Conservation (phyloP, 176 grass and related monocot species). For the Alloteropsis semialata region DNA sequence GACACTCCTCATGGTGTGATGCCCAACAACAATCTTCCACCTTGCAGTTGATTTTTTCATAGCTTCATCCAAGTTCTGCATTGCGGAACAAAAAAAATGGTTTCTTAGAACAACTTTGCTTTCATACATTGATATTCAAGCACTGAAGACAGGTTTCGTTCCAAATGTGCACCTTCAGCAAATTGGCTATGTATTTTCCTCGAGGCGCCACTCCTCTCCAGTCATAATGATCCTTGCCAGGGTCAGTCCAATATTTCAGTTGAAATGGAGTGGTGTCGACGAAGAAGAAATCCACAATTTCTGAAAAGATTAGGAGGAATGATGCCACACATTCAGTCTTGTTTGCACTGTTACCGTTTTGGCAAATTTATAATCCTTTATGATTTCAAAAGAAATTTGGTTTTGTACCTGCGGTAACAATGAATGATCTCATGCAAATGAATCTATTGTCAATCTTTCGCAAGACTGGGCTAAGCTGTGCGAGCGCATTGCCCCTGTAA, state of each 20-base stretch:
- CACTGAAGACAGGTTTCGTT: neutral
- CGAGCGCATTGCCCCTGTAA: conserved; percentile 65
- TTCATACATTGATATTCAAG: neutral
- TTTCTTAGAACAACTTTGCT: conserved; percentile 1
- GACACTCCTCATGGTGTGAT: conserved; percentile 90
- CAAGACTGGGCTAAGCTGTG: conserved; percentile 61
- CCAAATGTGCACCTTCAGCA: conserved; percentile 39
- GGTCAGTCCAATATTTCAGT: conserved; percentile 55
- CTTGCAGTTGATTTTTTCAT: conserved; percentile 69
- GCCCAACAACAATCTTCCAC: conserved; percentile 92
- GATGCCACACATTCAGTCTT: neutral
- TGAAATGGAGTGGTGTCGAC: conserved; percentile 63
- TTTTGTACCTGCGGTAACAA: conserved; percentile 59
- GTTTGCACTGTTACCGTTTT: neutral
- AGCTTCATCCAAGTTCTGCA: conserved; percentile 60
- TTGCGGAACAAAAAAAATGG: neutral
- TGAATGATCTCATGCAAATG: conserved; percentile 84
- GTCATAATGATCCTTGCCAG: conserved; percentile 44
- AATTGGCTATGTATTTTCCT: conserved; percentile 47
- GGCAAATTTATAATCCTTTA: neutral
- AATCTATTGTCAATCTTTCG: conserved; percentile 63
- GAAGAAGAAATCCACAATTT: conserved; percentile 68
- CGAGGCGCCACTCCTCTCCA: conserved; percentile 65
- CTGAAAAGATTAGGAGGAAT: conserved; percentile 20
- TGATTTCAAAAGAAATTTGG: neutral